Evolutionary conservation across 306 rosid genomes (phyloP).

Genomic region (Notholithocarpus densiflorus): DNA sequence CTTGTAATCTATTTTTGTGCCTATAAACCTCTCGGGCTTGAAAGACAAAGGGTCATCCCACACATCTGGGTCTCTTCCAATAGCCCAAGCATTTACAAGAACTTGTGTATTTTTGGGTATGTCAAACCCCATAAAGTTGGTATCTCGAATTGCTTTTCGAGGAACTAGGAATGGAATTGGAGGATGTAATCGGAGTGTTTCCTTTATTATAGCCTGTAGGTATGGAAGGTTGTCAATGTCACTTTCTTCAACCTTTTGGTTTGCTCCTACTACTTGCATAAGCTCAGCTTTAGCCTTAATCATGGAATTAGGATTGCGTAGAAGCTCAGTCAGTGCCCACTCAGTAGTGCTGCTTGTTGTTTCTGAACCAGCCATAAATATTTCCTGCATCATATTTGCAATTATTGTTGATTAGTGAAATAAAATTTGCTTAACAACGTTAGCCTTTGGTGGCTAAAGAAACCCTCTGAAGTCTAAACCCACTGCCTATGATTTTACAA

Average conservation of each 20-base stretch:
- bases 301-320: constrained; percentile 23
- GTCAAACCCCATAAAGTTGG: constrained; percentile 38
- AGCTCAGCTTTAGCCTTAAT: constrained; percentile 42
- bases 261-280: constrained; percentile 14
- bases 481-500: no score
- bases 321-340: constrained; percentile 56
- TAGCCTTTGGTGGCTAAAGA: no score
- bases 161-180: constrained; percentile 60
- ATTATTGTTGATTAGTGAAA: neutral
- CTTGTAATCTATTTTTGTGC: constrained; percentile 26
- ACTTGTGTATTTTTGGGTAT: constrained; percentile 54
- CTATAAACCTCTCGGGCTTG: constrained; percentile 51
- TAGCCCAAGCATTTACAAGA: constrained; percentile 56
- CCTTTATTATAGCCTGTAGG: constrained; percentile 38
- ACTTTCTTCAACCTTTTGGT: constrained; percentile 40
- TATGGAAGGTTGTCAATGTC: constrained; percentile 50
- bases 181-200: constrained; percentile 50
- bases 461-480: no score
- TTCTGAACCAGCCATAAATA: constrained; percentile 59
- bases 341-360: constrained; percentile 50
- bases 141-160: constrained; percentile 33
- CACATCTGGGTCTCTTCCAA: constrained; percentile 53
- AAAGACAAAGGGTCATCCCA: constrained; percentile 41
- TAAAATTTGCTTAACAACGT: neutral
- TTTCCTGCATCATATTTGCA: constrained; percentile 31